phyloP scores from a whole-genome alignment of 805 yeast genomes.

The Lachancea sp. region DNA sequence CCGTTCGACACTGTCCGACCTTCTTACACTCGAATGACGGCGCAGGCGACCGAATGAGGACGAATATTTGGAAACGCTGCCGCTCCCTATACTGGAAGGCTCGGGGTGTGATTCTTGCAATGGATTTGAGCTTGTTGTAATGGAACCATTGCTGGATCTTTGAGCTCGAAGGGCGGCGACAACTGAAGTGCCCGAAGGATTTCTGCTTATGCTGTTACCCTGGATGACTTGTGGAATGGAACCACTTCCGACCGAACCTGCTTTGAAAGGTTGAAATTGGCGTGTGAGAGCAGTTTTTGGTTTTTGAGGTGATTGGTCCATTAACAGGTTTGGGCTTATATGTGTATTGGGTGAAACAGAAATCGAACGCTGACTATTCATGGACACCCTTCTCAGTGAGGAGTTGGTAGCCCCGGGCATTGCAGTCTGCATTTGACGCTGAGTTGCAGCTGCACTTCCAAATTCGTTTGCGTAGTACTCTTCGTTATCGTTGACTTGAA shows the following conservation, averaged over 20 bases:
- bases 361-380: conserved; percentile 14
- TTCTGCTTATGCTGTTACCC: conserved; percentile 31
- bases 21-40: conserved; percentile 39
- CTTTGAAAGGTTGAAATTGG: conserved; percentile 33
- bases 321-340: conserved; percentile 15
- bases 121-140: conserved; percentile 23
- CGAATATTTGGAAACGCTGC: conserved; percentile 53
- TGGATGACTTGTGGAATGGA: conserved; percentile 24
- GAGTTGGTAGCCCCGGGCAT: conserved; percentile 2
- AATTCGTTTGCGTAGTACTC: conserved; percentile 4
- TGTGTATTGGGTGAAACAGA: conserved; percentile 25
- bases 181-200: conserved; percentile 41
- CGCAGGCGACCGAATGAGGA: conserved; percentile 70
- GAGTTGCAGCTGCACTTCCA: background rate
- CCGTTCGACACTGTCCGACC: conserved; percentile 29
- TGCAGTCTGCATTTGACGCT: conserved; percentile 1
- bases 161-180: conserved; percentile 37
- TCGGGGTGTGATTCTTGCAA: conserved; percentile 20
- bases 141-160: conserved; percentile 34
- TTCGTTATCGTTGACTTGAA: conserved; percentile 62
- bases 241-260: conserved; percentile 32
- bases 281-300: conserved; percentile 20
- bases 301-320: conserved; percentile 18
- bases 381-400: conserved; percentile 10
- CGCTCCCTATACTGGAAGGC: conserved; percentile 35